Base-by-base conservation (phyloP, 768 basidiomycete species). In the Russula lepida region DNA sequence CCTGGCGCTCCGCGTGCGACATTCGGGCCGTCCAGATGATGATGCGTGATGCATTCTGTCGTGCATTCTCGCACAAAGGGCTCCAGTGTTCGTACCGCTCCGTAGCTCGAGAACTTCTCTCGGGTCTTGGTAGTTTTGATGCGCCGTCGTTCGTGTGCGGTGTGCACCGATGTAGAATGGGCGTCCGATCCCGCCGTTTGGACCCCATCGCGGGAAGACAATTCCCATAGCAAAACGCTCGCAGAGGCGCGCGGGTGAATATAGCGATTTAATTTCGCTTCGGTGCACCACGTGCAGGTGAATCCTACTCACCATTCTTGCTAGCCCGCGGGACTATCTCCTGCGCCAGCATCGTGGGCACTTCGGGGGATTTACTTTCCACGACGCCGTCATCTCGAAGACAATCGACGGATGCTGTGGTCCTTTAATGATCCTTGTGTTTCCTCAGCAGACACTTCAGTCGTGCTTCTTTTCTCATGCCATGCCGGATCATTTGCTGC, bases 301-400 rank as follows among this genome's bases (percentile, higher is more conserved):
- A 62, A 57, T 57, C 47, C 49, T 46, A 51, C 58, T 32, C 55
- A 30, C 23, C 33, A 32, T 15, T 33, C 49, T 39, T 52, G 32
- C 43, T 27, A 54, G 28, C 56, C 62, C 62, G 62, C 57, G 62
- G 61, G 51, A n/a, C 33, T 56, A 46, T 39, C 43, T 28, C 25
- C 28, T 44, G 54, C 56, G 60, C 60, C 60, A 54, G 49, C 21
- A 25, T 43, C 43, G 52, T 47, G 56, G 62, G 28, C 56, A 55
- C 44, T 46, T 58, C 62, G 62, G 62, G 28, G 35, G 62, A 63
- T 63, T 58, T 63, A 46, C 62, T 58, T 49, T 41, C 62, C 52
- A 63, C 50, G 50, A 63, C 44, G 51, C 56, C 56, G 62, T 21
- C 56, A 41, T 30, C 25, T 54, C 51, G 30, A 54, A 46, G 55